These are phyloP conservation scores for Fusarium graminum DNA, from an alignment of 2,329 filamentous ascomycete genomes.

Conservation along the genomic window DNA sequence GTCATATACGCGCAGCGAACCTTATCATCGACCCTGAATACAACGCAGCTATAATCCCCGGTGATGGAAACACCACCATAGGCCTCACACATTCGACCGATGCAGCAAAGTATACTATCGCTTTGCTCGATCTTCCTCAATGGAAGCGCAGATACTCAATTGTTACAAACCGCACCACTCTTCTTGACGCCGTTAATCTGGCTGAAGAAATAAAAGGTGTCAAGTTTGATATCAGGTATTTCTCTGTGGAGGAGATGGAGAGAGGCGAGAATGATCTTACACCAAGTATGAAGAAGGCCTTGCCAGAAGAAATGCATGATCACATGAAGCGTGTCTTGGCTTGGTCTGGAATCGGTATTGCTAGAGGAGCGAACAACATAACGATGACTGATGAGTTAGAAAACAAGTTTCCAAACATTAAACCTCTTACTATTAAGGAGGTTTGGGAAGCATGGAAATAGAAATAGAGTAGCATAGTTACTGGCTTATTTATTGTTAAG, in stretches of 20 bases:
- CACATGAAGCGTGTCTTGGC: background rate
- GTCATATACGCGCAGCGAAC: background rate
- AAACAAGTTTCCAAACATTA: background rate
- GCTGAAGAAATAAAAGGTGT: background rate
- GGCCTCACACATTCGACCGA: background rate
- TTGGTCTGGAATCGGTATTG: background rate
- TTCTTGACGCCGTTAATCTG: background rate
- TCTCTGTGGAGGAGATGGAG: background rate
- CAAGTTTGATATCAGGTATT: background rate
- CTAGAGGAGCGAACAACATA: background rate
- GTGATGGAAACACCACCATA: background rate
- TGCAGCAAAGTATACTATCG: background rate
- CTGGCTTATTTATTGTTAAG: too few relatives aligned
- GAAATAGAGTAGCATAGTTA: too few relatives aligned
- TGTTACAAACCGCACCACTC: background rate
- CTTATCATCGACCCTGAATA: background rate
- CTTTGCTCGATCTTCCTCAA: background rate
- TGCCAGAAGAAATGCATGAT: background rate
- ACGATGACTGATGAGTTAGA: background rate
- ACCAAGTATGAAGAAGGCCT: background rate
- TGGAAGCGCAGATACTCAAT: conserved; percentile 4
- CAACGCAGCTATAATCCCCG: background rate
- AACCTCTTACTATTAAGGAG: background rate
- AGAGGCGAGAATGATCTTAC: background rate
- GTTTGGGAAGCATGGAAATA: conserved; percentile 10